These are phyloP conservation scores for Rhododendron ovatum DNA, from an alignment of 148 eudicot genomes.

Conservation along the genomic window DNA sequence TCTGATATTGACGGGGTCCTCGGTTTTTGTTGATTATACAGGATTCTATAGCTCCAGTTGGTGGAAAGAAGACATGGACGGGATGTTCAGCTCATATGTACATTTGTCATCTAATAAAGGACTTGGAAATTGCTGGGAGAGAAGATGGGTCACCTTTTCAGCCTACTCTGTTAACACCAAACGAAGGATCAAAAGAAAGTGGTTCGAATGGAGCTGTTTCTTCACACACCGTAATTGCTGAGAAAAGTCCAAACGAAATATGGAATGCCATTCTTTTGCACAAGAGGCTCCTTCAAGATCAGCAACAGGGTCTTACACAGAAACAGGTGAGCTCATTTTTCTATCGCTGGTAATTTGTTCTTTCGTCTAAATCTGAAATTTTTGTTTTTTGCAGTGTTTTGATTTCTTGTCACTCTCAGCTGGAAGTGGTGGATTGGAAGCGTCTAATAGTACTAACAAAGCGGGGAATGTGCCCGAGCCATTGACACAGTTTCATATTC, in stretches of 20 bases:
- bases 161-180: constrained; percentile 10
- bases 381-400: constrained; percentile 35
- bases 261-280: constrained; percentile 25
- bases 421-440: constrained; percentile 31
- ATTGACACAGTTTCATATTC: constrained; percentile 18
- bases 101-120: constrained; percentile 57
- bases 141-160: constrained; percentile 21
- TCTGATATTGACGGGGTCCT: not conserved
- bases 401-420: constrained; percentile 48
- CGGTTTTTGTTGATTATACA: constrained; percentile 13
- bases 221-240: constrained; percentile 9
- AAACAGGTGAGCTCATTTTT: constrained; percentile 33
- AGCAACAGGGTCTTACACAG: constrained; percentile 24
- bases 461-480: constrained; percentile 13
- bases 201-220: constrained; percentile 19
- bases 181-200: constrained; percentile 13
- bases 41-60: constrained; percentile 27
- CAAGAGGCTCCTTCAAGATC: constrained; percentile 27
- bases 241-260: constrained; percentile 27
- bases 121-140: constrained; percentile 38
- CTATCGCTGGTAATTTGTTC: not conserved
- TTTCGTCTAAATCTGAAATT: not conserved
- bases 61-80: constrained; percentile 41
- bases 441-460: constrained; percentile 14
- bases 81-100: constrained; percentile 59